Evolutionary conservation across 371 early-diverging fungal species (phyloP), one percentile per base, ranked within the genome.

Genomic region (Haplosporangium sp.): DNA sequence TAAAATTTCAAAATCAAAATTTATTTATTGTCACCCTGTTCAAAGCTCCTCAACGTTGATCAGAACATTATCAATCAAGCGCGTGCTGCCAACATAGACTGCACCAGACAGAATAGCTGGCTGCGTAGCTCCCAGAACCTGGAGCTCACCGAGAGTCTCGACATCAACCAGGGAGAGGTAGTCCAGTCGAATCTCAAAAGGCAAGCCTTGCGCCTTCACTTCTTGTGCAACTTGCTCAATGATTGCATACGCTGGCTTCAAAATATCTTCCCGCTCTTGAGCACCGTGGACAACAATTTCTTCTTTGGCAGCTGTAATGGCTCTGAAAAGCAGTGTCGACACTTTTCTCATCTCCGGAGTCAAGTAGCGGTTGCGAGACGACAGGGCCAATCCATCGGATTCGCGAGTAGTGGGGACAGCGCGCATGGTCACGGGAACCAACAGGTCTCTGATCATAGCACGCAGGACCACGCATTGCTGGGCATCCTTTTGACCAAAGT

Each of bases 401-500:
- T 96, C 97, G 16, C 99, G 88, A 0, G 84, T 80, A 1, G 96
- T 99, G 5, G 91, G 89, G 37, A 89, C 90, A 29, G 96, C 87
- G 40, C 89, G 87, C 79, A 98, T 82, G n/a, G 85, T 70, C 18
- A 91, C 84, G 10, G 94, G 94, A 54, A 97, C 86, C 58, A 92
- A 86, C 52, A 98, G 84, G 77, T 99, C 98, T 0, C 87, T 84
- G 37, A 95, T 91, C 91, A 96, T 85, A 18, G 86, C 76, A 5
- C 91, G 83, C 36, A 98, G 73, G 10, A 98, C 97, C 41, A 93
- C 89, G 73, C 96, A 95, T 82, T 99, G 99, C 84, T 99, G 99
- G 12, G 92, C 93, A 81, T 99, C 99, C 83, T 99, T 99, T 82
- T 99, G 98, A 3, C 99, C 99, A 82, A 99, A 96, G 71, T 83